Percentiles rank a stretch among this genome's conserved stretches.
These are phyloP conservation scores for Maudiozyma turicensis DNA, from an alignment of 805 yeast species.

Conservation along the genomic window DNA sequence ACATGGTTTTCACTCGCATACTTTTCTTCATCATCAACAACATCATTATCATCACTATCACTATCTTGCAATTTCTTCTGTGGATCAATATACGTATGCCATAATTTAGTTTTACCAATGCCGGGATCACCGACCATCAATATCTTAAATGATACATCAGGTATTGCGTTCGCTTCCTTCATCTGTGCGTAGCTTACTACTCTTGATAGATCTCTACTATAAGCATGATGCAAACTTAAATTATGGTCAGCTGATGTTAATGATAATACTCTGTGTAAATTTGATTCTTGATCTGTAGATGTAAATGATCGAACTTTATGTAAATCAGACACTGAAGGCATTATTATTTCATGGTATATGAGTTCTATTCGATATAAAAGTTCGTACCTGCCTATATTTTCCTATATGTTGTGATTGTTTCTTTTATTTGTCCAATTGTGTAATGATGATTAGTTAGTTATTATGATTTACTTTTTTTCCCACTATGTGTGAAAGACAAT, in stretches of 20 bases:
- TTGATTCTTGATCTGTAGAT: neutral
- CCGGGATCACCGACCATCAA: constrained; percentile 88
- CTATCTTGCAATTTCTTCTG: neutral
- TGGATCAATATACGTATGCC: constrained; percentile 51
- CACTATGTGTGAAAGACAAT: too few species aligned
- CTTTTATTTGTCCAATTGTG: too few species aligned
- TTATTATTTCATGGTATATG: neutral
- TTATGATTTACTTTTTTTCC: too few species aligned
- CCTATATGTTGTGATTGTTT: too few species aligned
- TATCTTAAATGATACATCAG: constrained; percentile 41
- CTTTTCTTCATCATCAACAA: constrained; percentile 69
- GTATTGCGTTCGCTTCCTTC: constrained; percentile 14
- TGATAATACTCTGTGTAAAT: neutral
- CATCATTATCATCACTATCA: too few species aligned
- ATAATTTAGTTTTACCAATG: constrained; percentile 78
- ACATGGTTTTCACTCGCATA: constrained; percentile 71
- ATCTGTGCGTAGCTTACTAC: constrained; percentile 24
- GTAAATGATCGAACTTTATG: neutral
- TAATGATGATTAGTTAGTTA: too few species aligned
- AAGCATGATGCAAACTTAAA: constrained; percentile 8
- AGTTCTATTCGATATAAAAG: too few species aligned
- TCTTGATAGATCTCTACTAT: constrained; percentile 18
- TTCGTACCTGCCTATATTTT: too few species aligned
- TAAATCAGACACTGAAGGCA: neutral
- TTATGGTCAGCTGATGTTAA: neutral